Evolutionary conservation across 1,139 yeast species (phyloP), one percentile per base, ranked within the genome.

Genomic region (Blastobotrys elegans): DNA sequence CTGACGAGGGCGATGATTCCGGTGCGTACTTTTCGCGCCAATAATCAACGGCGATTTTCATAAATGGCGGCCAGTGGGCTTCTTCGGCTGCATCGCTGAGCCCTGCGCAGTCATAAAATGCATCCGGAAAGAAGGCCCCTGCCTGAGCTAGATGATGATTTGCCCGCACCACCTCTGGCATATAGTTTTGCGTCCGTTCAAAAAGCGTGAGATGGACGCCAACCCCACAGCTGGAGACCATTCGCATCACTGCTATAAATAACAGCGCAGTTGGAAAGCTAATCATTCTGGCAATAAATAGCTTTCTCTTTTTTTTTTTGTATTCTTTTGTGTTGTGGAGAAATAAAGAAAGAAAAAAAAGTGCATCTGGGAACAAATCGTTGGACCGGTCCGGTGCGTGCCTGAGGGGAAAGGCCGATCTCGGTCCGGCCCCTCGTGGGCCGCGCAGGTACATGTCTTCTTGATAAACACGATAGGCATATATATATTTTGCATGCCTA

Each of bases 11-110:
- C 17, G 5, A 5, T 37, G 13, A 10, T 3, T 16, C 8, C 13
- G 16, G 7, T 10, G 55, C 54, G 49, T 70, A 69, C 44, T 62
- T 60, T 22, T 63, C 63, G 26, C 60, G 62, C 66, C 71, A 75
- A 53, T 67, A 66, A 20, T 62, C 56, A 13, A 72, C 72, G 0
- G 80, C 76, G 1, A 61, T 61, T 10, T 65, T 62, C 27, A 80
- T 56, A 55, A 79, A 80, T 1, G 80, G 79, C 1, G 85, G 84
- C 85, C 86, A 80, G 56, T 80, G 85, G 1, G 80, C 69, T 33
- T 66, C 73, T 59, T 80, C 86, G 2, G 83, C 81, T 2, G 74
- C 75, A 4, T 73, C 72, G 3, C 75, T 67, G 42, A 64, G 56
- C 4, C 71, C 74, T 49, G 76, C 64, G 58, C 85, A 80, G 26